These are phyloP conservation scores for Verticillium nonalfalfae DNA, from an alignment of 2,329 filamentous ascomycete genomes.

Conservation along the genomic window DNA sequence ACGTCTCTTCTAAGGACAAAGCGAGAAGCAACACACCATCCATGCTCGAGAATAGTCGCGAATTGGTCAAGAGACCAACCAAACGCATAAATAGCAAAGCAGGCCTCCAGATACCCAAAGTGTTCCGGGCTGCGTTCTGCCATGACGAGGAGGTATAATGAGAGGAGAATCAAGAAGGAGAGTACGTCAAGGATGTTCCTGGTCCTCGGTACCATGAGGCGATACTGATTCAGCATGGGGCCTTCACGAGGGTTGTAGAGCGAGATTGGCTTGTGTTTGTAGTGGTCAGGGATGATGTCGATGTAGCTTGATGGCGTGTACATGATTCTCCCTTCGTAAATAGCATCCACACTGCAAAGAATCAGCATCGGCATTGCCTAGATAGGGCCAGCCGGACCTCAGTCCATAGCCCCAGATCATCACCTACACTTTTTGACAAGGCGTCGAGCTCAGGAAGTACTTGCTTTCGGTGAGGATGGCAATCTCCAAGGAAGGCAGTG, in stretches of 20 bases:
- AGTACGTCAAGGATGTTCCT: slow-evolving; percentile 68
- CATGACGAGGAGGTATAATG: slow-evolving; percentile 69
- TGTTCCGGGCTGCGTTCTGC: slow-evolving; percentile 51
- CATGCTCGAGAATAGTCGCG: slow-evolving; percentile 70
- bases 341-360: slow-evolving; percentile 55
- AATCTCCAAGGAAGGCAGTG: slow-evolving; percentile 72
- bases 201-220: slow-evolving; percentile 74
- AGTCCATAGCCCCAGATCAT: neutral
- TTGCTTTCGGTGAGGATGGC: slow-evolving; percentile 81
- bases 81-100: slow-evolving; percentile 67
- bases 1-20: neutral
- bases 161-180: slow-evolving; percentile 66
- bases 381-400: neutral
- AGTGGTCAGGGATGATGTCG: slow-evolving; percentile 79
- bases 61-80: slow-evolving; percentile 78
- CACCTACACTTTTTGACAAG: slow-evolving; percentile 66
- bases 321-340: slow-evolving; percentile 73
- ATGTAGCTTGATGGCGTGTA: slow-evolving; percentile 79
- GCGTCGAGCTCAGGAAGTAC: slow-evolving; percentile 67
- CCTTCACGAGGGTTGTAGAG: slow-evolving; percentile 73
- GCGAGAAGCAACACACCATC: slow-evolving; percentile 36
- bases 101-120: slow-evolving; percentile 52
- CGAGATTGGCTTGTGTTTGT: slow-evolving; percentile 77
- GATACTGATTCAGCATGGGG: slow-evolving; percentile 76
- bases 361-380: neutral